Evolutionary conservation across 2,329 filamentous ascomycete genomes (phyloP).

Genomic region (Macroventuria anomochaeta): DNA sequence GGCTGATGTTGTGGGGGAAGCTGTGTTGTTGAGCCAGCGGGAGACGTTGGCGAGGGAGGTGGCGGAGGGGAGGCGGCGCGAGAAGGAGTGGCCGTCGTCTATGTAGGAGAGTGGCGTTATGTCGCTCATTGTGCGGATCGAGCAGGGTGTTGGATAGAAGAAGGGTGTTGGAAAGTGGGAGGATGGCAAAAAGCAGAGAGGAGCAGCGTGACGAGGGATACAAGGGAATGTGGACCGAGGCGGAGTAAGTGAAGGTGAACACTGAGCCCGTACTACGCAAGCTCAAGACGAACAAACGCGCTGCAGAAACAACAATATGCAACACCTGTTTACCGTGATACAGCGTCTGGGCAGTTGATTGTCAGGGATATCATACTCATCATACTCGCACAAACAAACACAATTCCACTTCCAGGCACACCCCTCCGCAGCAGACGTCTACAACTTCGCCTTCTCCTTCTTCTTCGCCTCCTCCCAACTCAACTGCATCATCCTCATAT

Average conservation of each 20-base stretch:
- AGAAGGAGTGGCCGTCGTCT: conserved; percentile 34
- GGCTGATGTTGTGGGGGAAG: conserved; percentile 7
- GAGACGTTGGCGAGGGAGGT: conserved; percentile 12
- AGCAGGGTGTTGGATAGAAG: not conserved
- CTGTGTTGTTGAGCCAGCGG: conserved; percentile 19
- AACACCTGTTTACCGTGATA: conserved; percentile 17
- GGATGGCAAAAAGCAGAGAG: not conserved
- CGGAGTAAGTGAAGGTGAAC: conserved; percentile 8
- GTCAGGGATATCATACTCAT: conserved; percentile 23
- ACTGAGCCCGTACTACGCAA: too few relatives aligned
- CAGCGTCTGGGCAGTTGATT: too few relatives aligned
- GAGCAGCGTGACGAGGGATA: too few relatives aligned
- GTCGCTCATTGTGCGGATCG: conserved; percentile 19
- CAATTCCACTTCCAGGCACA: too few relatives aligned
- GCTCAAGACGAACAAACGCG: not conserved
- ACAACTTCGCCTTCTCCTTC: conserved; percentile 67
- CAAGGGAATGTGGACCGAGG: conserved; percentile 7
- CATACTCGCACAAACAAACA: too few relatives aligned
- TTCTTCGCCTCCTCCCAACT: conserved; percentile 68
- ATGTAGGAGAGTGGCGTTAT: conserved; percentile 27
- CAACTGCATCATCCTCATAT: conserved; percentile 73
- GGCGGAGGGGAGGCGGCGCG: conserved; percentile 21
- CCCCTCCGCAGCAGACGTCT: too few relatives aligned
- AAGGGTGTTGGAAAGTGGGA: not conserved
- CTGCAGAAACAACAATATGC: too few relatives aligned